These are phyloP conservation scores for Hymenoscyphus scutula DNA, from an alignment of 2,329 filamentous ascomycete genomes.

Conservation along the genomic window DNA sequence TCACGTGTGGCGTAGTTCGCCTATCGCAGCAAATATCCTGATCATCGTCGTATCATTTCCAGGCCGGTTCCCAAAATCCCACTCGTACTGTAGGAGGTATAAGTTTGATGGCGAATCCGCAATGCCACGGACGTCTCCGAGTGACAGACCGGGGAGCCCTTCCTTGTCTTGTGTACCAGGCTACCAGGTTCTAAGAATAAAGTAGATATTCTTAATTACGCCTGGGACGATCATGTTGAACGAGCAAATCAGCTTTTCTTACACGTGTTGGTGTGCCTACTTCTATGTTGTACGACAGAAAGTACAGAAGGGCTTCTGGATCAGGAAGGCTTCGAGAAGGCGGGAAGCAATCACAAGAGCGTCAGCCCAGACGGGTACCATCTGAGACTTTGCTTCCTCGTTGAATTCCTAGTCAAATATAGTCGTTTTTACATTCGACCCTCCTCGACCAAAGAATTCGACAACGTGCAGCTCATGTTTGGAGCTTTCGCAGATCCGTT, in stretches of 20 bases:
- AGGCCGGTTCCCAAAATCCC: too few species aligned
- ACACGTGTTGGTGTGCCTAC: neutral
- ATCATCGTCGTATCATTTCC: too few species aligned
- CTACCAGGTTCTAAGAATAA: neutral
- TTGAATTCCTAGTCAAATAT: neutral
- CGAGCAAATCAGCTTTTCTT: neutral
- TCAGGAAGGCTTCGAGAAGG: neutral
- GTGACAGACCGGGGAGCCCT: neutral
- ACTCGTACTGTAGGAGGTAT: neutral
- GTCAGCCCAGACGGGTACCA: neutral
- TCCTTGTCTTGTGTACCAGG: neutral
- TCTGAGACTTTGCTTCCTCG: neutral
- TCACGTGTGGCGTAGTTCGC: too few species aligned
- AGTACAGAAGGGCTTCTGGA: neutral
- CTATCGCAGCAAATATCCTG: too few species aligned
- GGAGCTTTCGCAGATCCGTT: neutral
- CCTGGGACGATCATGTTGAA: neutral
- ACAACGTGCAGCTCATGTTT: conserved; percentile 1
- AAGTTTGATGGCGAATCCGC: too few species aligned
- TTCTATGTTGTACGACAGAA: too few species aligned
- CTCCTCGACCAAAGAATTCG: neutral
- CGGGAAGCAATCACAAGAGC: neutral
- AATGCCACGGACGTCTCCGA: too few species aligned
- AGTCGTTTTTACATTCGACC: neutral
- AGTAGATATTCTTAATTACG: too few species aligned